A percentile compares a stretch with the other conserved stretches of the same genome.
These are phyloP conservation scores for Porcisia hertigi DNA, from an alignment of 208 protist genomes.

Conservation along the genomic window DNA sequence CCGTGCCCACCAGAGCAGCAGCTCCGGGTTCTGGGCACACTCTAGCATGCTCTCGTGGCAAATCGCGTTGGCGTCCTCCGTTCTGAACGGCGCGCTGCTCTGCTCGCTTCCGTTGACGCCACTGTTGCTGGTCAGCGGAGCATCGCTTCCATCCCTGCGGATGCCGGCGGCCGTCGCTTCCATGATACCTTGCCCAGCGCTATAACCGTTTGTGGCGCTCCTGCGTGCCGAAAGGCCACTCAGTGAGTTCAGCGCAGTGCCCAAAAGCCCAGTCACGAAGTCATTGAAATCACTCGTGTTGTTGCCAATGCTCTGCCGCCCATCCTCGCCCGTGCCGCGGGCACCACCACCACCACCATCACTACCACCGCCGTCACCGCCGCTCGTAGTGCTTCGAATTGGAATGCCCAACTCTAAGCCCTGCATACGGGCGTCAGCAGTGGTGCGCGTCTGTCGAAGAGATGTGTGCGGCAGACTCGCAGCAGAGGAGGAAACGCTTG, in stretches of 20 bases:
- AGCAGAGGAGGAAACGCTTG: neutral
- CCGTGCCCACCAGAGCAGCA: conserved; percentile 82
- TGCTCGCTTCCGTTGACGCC: conserved; percentile 3
- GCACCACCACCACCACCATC: neutral
- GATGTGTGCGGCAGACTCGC: conserved; percentile 7
- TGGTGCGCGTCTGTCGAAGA: conserved; percentile 10
- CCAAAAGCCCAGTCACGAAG: conserved; percentile 3
- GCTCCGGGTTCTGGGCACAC: conserved; percentile 26
- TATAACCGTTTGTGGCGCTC: neutral
- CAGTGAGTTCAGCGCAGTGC: conserved; percentile 3
- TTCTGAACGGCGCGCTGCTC: conserved; percentile 13
- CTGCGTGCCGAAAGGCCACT: neutral
- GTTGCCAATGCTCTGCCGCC: conserved; percentile 13
- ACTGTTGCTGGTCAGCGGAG: neutral
- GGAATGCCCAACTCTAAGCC: conserved; percentile 11
- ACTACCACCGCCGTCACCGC: neutral
- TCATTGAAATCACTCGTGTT: conserved; percentile 4
- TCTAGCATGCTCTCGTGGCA: conserved; percentile 63
- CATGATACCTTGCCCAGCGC: neutral
- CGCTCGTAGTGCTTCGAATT: neutral
- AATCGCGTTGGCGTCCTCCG: conserved; percentile 28
- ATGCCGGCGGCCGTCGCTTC: neutral
- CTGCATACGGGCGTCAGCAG: neutral
- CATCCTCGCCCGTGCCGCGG: neutral
- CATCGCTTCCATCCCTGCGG: neutral